phyloP scores from a whole-genome alignment of 2,329 filamentous ascomycete species.

The Cladosporium sphaerospermum region DNA sequence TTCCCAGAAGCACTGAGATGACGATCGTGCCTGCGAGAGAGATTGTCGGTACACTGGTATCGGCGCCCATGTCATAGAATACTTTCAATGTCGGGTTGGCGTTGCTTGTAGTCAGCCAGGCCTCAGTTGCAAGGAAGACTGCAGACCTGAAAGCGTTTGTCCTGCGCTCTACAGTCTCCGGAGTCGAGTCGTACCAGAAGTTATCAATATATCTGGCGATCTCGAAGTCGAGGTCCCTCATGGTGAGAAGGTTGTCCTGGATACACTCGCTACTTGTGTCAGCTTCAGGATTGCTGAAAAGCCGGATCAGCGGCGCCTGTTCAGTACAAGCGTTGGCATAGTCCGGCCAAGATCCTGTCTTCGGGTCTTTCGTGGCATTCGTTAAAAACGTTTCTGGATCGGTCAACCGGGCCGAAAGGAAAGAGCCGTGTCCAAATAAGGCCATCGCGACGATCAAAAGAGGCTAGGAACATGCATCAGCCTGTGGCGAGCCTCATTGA shows the following conservation, averaged over 20 bases:
- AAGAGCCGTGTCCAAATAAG: conserved; percentile 8
- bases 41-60: not conserved
- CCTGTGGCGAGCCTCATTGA: not conserved
- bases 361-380: not conserved
- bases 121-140: conserved; percentile 13
- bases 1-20: not conserved
- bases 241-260: not conserved
- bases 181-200: not conserved
- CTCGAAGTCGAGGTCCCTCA: not conserved
- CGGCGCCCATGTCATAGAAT: not conserved
- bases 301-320: not conserved
- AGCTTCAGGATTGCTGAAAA: not conserved
- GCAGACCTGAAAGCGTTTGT: conserved; percentile 14
- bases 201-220: not conserved
- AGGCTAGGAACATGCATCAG: conserved; percentile 7
- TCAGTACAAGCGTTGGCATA: not conserved
- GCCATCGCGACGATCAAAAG: not conserved
- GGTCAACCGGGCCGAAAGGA: not conserved
- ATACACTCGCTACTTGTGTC: not conserved
- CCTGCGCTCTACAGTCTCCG: not conserved
- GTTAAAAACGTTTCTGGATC: not conserved
- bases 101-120: not conserved
- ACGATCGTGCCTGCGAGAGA: not conserved
- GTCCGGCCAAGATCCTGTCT: not conserved
- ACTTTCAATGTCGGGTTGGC: not conserved